Base-by-base conservation (phyloP, 768 basidiomycete genomes). In the Amyloporia xantha region DNA sequence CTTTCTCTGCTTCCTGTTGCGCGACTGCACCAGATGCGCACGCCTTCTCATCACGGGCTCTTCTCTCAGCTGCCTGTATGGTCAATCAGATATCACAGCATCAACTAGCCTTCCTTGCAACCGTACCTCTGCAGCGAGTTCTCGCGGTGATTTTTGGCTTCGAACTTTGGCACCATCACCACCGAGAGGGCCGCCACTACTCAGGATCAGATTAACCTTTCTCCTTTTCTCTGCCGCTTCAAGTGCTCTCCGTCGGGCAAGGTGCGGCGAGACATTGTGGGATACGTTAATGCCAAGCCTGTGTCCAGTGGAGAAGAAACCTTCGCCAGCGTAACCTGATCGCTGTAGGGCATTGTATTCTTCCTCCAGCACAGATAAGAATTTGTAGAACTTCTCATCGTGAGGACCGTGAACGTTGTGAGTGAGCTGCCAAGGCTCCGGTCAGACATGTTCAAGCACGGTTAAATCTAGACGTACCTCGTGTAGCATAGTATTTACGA, bases 331-430 rank as follows among this genome's bases (percentile, higher is more conserved):
- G 64, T 93, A 97, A 0, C 93, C 94, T 12, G 80, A 82, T 17
- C 81, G 73, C 55, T 82, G 81, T 5, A 96, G 73, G 2, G 74
- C 80, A 35, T 88, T 86, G 56, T 84, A 93, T 67, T 96, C 94
- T 48, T 91, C 85, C 60, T 92, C 85, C 2, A 95, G 71, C 19
- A 73, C 76, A 2, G 77, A 70, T 4, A 90, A 76, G 55, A 78
- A 77, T 48, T 84, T 82, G 70, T 90, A 87, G 56, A 92, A 88
- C 44, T 75, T 78, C 43, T 89, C 84, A 56, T 97, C 90, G 56
- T 96, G 94, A 4, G 91, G 86, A 2, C 91, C 90, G 59, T 91
- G 88, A 6, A 86, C 80, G 60, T 87, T 91, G 61, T 93, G 91
- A 0, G 91, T 86, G 30, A 95, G 82, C 90, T 94, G 25, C n/a